A percentile compares a stretch with the other conserved stretches of the same genome.
These are phyloP conservation scores for Ustilago trichophora DNA, from an alignment of 1,284 basidiomycete species.

Conservation along the genomic window DNA sequence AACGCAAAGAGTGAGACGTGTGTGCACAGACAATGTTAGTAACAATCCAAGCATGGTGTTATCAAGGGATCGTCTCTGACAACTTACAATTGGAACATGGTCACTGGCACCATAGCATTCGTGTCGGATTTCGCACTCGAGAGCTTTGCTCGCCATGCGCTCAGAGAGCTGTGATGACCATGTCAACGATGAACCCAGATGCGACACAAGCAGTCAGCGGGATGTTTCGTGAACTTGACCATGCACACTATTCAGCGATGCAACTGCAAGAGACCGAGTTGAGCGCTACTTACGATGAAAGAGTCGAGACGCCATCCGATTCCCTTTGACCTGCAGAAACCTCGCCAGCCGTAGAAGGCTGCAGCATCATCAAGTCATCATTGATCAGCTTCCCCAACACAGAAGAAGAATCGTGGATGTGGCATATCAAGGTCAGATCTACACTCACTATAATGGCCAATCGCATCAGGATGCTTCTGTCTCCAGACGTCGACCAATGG, in stretches of 20 bases:
- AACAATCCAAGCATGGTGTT: neutral
- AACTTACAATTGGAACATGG: constrained; percentile 74
- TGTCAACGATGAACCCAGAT: too few species aligned
- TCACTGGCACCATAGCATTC: constrained; percentile 87
- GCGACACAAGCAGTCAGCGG: too few species aligned
- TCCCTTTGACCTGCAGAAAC: constrained; percentile 80
- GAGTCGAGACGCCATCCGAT: constrained; percentile 87
- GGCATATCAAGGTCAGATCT: too few species aligned
- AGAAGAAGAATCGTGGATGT: too few species aligned
- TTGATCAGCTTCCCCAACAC: too few species aligned
- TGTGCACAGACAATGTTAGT: neutral
- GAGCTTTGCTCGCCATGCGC: constrained; percentile 73
- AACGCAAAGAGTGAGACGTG: neutral
- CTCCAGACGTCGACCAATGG: constrained; percentile 84
- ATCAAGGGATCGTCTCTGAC: neutral
- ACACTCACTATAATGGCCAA: constrained; percentile 73
- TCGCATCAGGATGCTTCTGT: constrained; percentile 74
- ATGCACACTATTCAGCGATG: too few species aligned
- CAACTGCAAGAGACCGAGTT: too few species aligned
- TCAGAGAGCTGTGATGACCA: constrained; percentile 68
- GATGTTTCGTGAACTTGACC: too few species aligned
- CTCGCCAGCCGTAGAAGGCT: constrained; percentile 83
- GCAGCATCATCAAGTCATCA: neutral
- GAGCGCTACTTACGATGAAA: constrained; percentile 71
- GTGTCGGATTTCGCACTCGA: constrained; percentile 80